Base-by-base conservation (phyloP, 2,329 filamentous ascomycete genomes). In the Trichophyton simii region DNA sequence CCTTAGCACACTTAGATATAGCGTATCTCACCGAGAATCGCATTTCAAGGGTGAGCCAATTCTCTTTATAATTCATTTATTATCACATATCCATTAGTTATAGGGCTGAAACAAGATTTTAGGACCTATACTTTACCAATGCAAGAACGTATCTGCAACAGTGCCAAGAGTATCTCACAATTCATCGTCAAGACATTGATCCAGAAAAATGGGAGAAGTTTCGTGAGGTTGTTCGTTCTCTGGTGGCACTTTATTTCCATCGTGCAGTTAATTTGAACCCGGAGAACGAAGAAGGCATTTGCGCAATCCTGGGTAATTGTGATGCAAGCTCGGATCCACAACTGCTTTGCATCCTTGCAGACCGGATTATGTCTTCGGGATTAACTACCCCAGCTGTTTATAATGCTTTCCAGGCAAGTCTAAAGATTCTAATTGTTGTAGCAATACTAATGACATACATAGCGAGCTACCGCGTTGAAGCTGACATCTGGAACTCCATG, bases 151-250 rank as follows among this genome's bases (percentile, higher is more conserved):
- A 55, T 18, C 31, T 55, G 8, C 13, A 20, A n/a, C 63, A 82
- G 94, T 68, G 87, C 88, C 67, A 77, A 84, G 57, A 84, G 87
- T 18, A 87, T 83, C 73, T 77, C 48, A 15, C 22, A 59, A 11
- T 34, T 9, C 15, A 57, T 73, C 0, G 72, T 84, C 0, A 79
- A 84, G 18, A 68, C 72, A 13, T 6, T 13, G 0, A 52, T 80
- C 87, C 0, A 85, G 83, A 66, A 76, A 95, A 0, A 82, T 87
- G 6, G 87, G 87, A 67, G 34, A 34, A 18, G 11, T 36, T 13
- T 13, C 20, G 8, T 22, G 28, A 55, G 2, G 28, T 18, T 7
- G 8, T 13, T 13, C 52, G 13, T 28, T 52, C 46, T 6, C 11
- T 52, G 3, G 8, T 15, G 11, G 46, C 25, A 11, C 13, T 52